Base-by-base conservation (phyloP, 495 filamentous ascomycete genomes). In the Penicillium psychrofluorescens region DNA sequence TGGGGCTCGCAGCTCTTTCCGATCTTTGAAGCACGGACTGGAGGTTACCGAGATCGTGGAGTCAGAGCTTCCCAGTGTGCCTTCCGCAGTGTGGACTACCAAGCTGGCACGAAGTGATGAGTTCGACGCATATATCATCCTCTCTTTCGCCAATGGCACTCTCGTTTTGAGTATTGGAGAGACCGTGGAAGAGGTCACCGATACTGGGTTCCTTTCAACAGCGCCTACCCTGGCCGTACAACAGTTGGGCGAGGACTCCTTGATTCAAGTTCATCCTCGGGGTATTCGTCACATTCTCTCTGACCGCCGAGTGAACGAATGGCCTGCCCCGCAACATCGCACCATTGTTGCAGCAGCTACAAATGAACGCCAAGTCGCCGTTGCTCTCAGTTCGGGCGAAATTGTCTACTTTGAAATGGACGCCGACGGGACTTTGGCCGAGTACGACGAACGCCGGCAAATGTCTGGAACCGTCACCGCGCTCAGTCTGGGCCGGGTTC, bases 361-460 rank as follows among this genome's bases (percentile, higher is more conserved):
- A 8, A 99, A 99, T 53, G 82, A 91, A 47, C 79, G 86, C 35
- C 92, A 99, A 63, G 87, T 97, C 15, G 89, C 89, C 0, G 82
- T 99, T 34, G 92, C 91, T 11, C 67, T 99, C 31, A 95, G 89
- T 55, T 95, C 89, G 11, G 88, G 90, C 9, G 92, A 99, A 59
- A 92, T 99, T 43, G 87, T 92, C 13, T 97, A 96, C 57, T 99
- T 99, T 50, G 94, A 96, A 62, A 87, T 95, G 83, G 94, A 95
- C 58, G 74, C 79, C 2, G 90, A 97, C 67, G 90, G 89, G 8
- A 82, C 83, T 6, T 71, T 99, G 11, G 88, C 89, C 28, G 91
- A 97, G 64, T 95, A 95, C 49, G 89, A 97, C 41, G 91, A 97
- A 50, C 89, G 91, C 64, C 86, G 86, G 49, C 85, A 94, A 57